Evolutionary conservation across 495 filamentous ascomycete species (phyloP).

Genomic region (Pseudomonodictys pantanalensis): DNA sequence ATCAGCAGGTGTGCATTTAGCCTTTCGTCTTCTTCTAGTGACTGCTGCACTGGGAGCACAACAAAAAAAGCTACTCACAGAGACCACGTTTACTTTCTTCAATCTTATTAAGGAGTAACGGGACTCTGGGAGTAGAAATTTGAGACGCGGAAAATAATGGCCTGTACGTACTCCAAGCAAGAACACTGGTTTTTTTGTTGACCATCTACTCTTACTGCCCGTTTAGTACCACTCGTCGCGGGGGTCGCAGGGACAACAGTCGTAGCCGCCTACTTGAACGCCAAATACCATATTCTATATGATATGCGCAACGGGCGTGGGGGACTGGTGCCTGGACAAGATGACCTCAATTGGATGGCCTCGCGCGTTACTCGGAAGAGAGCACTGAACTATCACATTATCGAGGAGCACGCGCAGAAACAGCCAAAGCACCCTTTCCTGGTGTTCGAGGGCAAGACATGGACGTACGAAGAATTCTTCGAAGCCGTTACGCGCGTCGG

Average conservation of each 20-base stretch:
- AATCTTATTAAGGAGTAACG: too few species aligned
- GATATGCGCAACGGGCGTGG: slow-evolving; percentile 31
- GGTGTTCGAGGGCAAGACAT: slow-evolving; percentile 42
- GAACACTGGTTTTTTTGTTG: too few species aligned
- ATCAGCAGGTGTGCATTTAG: too few species aligned
- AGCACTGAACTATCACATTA: slow-evolving; percentile 34
- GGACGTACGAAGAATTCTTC: slow-evolving; percentile 40
- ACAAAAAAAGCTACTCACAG: too few species aligned
- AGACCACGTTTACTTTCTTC: too few species aligned
- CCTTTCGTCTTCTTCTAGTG: too few species aligned
- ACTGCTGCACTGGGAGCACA: too few species aligned
- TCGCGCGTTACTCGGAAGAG: slow-evolving; percentile 22
- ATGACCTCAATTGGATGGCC: slow-evolving; percentile 15
- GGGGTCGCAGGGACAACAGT: slow-evolving; percentile 19
- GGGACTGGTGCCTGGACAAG: neutral
- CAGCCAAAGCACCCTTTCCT: slow-evolving; percentile 37
- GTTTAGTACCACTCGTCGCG: slow-evolving; percentile 26
- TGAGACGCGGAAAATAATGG: too few species aligned
- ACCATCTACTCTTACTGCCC: too few species aligned
- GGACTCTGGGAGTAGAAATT: too few species aligned
- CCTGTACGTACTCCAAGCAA: too few species aligned
- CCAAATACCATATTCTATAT: slow-evolving; percentile 36
- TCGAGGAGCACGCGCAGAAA: slow-evolving; percentile 38
- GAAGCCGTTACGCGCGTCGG: slow-evolving; percentile 36
- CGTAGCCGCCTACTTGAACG: slow-evolving; percentile 31